Base-by-base conservation (phyloP, 345 rosid genomes). In the Gossypium bickii region DNA sequence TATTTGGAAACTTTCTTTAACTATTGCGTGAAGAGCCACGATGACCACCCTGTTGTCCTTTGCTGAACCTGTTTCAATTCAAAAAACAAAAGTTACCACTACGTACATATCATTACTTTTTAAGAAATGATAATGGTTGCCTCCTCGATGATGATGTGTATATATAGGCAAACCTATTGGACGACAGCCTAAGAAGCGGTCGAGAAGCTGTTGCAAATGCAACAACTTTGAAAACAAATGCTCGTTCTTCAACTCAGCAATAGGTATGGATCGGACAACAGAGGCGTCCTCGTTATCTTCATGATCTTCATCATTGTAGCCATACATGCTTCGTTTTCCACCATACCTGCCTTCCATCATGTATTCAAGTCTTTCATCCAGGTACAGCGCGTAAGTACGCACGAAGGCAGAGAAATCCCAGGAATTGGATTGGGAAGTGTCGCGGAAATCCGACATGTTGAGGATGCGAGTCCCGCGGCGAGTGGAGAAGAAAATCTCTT, bases 391-490 rank as follows among this genome's bases (percentile, higher is more conserved):
- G 45, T 86, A 91, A 2, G 97, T 89, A 24, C 98, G 78, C 9
- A 94, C 97, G 45, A 92, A 91, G 0, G 98, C 94, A 0, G 98
- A 91, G 81, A 77, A 92, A 53, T 94, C 98, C 97, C 97, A 90
- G 0, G 95, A 85, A 45, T 90, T 78, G 0, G 93, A 88, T 9
- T 29, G 74, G 0, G 97, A 90, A 2, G 78, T 49, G 48, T 91
- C 98, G 0, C 91, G 82, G 53, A 94, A 94, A 82, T 94, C 98
- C 1, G 93, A 87, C 92, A 94, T 78, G 83, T 92, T 92, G 41
- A 94, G 89, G 18, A 94, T 80, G 4, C 98, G 84, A 1, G 96
- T 92, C 7, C 98, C 98, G 2, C 88, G 85, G 67, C 98, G 84
- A 0, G 98, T 94, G 0, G 98, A 86, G 17, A 94, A 91, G 87